These are phyloP conservation scores for Reutealis trisperma DNA, from an alignment of 345 rosid genomes.

Conservation along the genomic window DNA sequence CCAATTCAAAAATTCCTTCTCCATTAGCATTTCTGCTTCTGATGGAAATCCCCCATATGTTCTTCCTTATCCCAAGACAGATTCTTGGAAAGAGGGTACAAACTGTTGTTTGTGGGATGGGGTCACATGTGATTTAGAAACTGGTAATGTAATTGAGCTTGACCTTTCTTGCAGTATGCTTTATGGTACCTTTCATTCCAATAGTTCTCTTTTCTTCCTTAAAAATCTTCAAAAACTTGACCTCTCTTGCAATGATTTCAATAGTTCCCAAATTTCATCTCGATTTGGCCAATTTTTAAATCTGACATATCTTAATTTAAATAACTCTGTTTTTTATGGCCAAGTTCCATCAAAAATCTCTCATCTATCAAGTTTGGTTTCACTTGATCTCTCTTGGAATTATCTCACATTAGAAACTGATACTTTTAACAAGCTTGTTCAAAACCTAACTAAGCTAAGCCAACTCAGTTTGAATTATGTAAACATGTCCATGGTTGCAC, in stretches of 20 bases:
- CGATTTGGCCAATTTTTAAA: too few species aligned
- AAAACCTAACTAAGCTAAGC: too few species aligned
- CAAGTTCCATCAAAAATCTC: neutral
- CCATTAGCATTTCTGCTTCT: neutral
- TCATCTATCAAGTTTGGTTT: too few species aligned
- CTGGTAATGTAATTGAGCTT: neutral
- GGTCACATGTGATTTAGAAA: neutral
- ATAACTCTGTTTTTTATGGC: neutral
- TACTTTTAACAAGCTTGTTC: too few species aligned
- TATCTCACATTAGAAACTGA: too few species aligned
- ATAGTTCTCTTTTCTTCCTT: too few species aligned
- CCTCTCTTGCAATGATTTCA: neutral
- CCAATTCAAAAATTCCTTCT: slow-evolving; percentile 8
- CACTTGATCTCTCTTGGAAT: too few species aligned
- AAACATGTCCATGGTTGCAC: too few species aligned
- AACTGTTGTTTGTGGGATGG: neutral
- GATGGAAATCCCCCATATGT: neutral
- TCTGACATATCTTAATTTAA: too few species aligned
- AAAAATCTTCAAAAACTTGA: neutral
- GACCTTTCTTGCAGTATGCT: neutral
- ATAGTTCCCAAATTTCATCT: neutral
- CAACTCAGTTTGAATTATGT: too few species aligned
- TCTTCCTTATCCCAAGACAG: slow-evolving; percentile 2
- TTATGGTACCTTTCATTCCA: neutral
- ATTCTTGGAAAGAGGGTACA: neutral